Evolutionary conservation across 2,329 filamentous ascomycete species (phyloP), one percentile per base, ranked within the genome.

Genomic region (Escovopsis sp.): DNA sequence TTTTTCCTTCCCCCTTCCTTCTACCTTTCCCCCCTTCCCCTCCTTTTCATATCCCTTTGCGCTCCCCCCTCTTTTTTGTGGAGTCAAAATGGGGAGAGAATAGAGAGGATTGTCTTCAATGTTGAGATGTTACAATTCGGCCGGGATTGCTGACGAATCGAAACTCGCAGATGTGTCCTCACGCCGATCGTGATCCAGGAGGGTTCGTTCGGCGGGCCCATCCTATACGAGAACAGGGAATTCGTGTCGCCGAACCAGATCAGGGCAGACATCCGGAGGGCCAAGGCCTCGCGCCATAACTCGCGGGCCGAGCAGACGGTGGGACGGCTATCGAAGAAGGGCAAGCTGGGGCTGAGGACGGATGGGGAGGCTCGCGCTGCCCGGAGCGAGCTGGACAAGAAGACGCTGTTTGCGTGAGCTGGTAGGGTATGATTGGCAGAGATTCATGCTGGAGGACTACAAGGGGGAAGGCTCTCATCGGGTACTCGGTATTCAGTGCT

Each of bases 171-270:
- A 31, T 88, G 94, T 47, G 86, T 94, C 21, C 65, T 94, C 34
- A 94, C 86, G 18, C 88, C 90, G 1, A 94, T 94, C 45, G 77
- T 96, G 38, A 94, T 96, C 45, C 76, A 93, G 48, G 90, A 98
- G 56, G 86, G 85, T 30, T 87, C 82, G 41, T 96, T 98, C 48
- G 88, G 88, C 36, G 90, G 90, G 0, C 88, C 90, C 3, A 85
- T 96, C 44, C 92, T 98, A 52, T 98, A 93, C 62, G 85, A 96
- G 66, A 96, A 96, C 65, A 90, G 85, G 68, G 80, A 94, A 56
- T 98, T 94, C 50, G 83, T 98, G 36, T 90, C 81, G 46, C 90
- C 90, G 9, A 98, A 98, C 71, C 84, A 94, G 61, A 75, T 96
- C 43, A 71, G 90, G 45, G 68, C 84, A 28, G 90, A 96, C 43